Base-by-base conservation (phyloP, 768 basidiomycete species). In the Leccinum aurantiacum region DNA sequence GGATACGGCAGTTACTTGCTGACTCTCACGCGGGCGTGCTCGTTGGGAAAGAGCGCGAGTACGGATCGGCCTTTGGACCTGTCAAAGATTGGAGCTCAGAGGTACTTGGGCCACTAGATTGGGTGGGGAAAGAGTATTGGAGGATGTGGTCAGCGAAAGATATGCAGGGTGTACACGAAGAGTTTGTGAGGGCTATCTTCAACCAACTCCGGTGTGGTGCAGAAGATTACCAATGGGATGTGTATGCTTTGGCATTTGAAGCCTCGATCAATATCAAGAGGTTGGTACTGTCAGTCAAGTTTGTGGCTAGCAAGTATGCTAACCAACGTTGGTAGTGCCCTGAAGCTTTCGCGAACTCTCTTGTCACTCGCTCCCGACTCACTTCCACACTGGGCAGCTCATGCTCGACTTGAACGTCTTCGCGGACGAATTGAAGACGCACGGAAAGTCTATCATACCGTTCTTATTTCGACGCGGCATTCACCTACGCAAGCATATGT, bases 361-460 rank as follows among this genome's bases (percentile, higher is more conserved):
- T 79, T 94, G 25, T 82, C 88, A 3, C 68, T 63, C 1, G 74
- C 78, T 41, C 82, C 80, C 19, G 80, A 85, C 49, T 89, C 90
- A 7, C 65, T 88, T 37, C 70, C 69, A 10, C 86, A 83, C 56
- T 93, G 92, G 92, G 78, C 78, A n/a, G 79, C 80, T n/a, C 90
- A 93, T 74, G 90, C 88, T 13, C 84, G 82, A 54, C 78, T 94
- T 17, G 89, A 93, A 68, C 79, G 81, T 33, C 69, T 86, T 48
- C 85, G 90, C 9, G 86, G 85, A 11, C 82, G 82, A 49, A 60
- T 76, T 3, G 84, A 85, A 58, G 89, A 89, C 22, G 90, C 90
- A 14, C 81, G 91, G 33, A 93, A 91, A 67, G 79, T 94, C 3
- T 94, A 90, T 71, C 80, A 86, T 63, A 85, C 86, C 2, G 78